Conservation (phyloP, 2,329 filamentous ascomycete genomes). For the Dichotomopilus funicola region DNA sequence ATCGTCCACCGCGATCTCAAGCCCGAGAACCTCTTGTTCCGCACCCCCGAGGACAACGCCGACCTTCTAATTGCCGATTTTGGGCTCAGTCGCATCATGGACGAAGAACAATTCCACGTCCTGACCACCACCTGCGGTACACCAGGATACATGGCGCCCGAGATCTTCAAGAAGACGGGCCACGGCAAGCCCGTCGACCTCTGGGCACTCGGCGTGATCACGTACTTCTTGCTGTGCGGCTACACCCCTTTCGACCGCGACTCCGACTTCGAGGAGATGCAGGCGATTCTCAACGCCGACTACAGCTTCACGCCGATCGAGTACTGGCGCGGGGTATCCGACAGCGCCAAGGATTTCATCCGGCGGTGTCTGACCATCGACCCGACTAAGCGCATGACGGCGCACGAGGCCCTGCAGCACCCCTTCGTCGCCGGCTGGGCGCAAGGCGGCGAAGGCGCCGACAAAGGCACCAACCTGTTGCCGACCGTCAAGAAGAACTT, state of each 20-base stretch:
- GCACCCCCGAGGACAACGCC: slow-evolving; percentile 95
- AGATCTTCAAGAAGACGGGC: slow-evolving; percentile 98
- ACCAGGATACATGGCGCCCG: slow-evolving; percentile 97
- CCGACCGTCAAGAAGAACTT: slow-evolving; percentile 70
- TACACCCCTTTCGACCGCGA: slow-evolving; percentile 98
- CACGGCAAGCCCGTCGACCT: slow-evolving; percentile 98
- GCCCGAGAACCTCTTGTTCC: slow-evolving; percentile 93
- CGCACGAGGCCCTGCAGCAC: slow-evolving; percentile 68
- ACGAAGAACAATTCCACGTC: slow-evolving; percentile 97
- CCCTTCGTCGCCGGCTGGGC: slow-evolving; percentile 55
- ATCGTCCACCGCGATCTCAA: slow-evolving; percentile 98
- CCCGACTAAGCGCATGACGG: slow-evolving; percentile 78
- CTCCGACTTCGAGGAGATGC: slow-evolving; percentile 98
- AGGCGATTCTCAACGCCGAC: slow-evolving; percentile 93
- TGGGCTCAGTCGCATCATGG: slow-evolving; percentile 93
- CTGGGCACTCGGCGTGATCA: slow-evolving; percentile 97
- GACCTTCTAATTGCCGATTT: slow-evolving; percentile 97
- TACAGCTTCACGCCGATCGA: slow-evolving; percentile 92
- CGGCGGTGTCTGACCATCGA: slow-evolving; percentile 86
- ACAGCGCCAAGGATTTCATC: slow-evolving; percentile 85
- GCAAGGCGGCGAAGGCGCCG: slow-evolving; percentile 35
- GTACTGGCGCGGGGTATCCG: slow-evolving; percentile 93
- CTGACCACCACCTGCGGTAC: slow-evolving; percentile 96
- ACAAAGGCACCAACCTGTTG: slow-evolving; percentile 55
- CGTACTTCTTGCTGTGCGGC: slow-evolving; percentile 94